Conservation (phyloP, 768 basidiomycete species). For the Hygrocybe coccinea region DNA sequence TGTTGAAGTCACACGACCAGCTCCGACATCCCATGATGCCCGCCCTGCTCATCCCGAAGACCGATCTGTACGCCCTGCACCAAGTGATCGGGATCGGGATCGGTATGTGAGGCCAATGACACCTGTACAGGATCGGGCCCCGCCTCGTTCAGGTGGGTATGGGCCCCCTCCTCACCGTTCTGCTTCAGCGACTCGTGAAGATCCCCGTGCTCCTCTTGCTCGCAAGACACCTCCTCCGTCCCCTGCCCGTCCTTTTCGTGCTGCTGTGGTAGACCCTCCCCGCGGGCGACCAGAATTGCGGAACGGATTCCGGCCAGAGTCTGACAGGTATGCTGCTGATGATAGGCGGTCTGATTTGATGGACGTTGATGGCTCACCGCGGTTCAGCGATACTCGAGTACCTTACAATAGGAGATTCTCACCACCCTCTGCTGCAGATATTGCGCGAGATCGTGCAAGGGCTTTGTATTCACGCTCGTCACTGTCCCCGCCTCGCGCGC, state of each 20-base stretch:
- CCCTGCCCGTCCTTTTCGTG: constrained; percentile 25
- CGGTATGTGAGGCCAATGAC: constrained; percentile 10
- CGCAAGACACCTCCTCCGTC: constrained; percentile 19
- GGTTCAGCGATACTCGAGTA: constrained; percentile 33
- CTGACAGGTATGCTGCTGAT: constrained; percentile 32
- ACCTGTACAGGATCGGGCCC: background rate
- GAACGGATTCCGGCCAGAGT: constrained; percentile 36
- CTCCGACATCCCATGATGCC: constrained; percentile 14
- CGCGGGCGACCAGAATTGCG: constrained; percentile 29
- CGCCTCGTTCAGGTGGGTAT: constrained; percentile 9
- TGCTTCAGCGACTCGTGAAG: constrained; percentile 8
- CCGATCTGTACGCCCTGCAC: constrained; percentile 15
- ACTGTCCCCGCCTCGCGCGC: constrained; percentile 26
- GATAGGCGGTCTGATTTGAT: constrained; percentile 34
- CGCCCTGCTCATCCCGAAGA: constrained; percentile 19
- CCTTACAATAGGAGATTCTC: constrained; percentile 26
- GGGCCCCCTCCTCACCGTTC: background rate
- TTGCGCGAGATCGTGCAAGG: constrained; percentile 32
- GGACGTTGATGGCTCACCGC: constrained; percentile 32
- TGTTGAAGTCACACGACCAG: constrained; percentile 9
- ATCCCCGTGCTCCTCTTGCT: constrained; percentile 14
- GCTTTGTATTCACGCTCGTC: constrained; percentile 25
- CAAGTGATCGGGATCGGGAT: background rate
- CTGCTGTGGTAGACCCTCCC: constrained; percentile 31
- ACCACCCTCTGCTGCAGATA: constrained; percentile 31